A percentile compares a stretch with the other conserved stretches of the same genome.
Evolutionary conservation across 2,329 filamentous ascomycete species (phyloP).

Genomic region (Diplodia seriata): DNA sequence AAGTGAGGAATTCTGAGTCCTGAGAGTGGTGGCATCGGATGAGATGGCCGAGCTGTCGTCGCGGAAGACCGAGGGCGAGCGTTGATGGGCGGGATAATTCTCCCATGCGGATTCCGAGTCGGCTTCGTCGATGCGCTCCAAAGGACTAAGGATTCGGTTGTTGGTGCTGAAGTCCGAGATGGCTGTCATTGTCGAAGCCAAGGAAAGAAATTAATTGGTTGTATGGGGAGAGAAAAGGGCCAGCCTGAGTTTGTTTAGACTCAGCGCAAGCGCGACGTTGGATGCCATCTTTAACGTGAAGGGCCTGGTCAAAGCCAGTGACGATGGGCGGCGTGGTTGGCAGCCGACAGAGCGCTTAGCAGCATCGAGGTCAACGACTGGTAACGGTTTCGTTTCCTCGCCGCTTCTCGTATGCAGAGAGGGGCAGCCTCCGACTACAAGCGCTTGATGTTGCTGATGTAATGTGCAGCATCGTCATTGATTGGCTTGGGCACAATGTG

Average conservation of each 20-base stretch:
- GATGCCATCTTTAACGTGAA: not conserved
- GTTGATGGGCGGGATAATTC: not conserved
- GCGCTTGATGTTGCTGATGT: not conserved
- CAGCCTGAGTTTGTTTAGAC: not conserved
- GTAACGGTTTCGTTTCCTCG: not conserved
- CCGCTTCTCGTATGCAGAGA: not conserved
- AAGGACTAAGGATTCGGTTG: not conserved
- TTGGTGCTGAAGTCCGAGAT: not conserved
- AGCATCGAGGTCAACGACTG: not conserved
- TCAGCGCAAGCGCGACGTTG: not conserved
- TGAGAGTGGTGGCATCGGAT: not conserved
- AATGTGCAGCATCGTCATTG: not conserved
- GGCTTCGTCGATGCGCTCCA: not conserved
- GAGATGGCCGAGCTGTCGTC: too few relatives aligned
- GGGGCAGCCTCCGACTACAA: not conserved
- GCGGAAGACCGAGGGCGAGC: too few relatives aligned
- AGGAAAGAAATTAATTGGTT: not conserved
- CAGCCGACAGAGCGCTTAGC: not conserved
- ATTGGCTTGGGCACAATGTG: not conserved
- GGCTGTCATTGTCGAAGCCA: not conserved
- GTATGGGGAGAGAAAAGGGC: not conserved
- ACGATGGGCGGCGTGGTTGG: not conserved
- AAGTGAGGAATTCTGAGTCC: not conserved
- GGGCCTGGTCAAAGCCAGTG: not conserved
- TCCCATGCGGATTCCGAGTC: not conserved